Percentiles rank a stretch among this genome's conserved stretches.
Evolutionary conservation across 768 basidiomycete genomes (phyloP).

Genomic region (Nevesoporus exiguus): DNA sequence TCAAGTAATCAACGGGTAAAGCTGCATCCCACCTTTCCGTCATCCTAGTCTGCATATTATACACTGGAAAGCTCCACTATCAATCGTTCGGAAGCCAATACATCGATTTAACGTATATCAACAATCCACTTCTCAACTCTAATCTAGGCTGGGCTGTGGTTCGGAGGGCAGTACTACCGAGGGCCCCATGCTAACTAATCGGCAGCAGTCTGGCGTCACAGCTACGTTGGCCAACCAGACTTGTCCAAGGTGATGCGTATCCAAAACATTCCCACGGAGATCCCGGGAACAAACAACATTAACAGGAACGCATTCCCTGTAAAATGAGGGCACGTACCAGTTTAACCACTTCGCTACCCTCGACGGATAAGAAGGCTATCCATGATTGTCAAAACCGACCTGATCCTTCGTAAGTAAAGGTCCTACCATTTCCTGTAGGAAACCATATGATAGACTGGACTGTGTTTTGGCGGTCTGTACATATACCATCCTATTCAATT

Average conservation of each 20-base stretch:
- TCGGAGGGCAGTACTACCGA: conserved; percentile 39
- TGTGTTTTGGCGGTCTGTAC: conserved; percentile 41
- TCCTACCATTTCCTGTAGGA: conserved; percentile 44
- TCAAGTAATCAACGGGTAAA: neutral
- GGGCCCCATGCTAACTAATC: conserved; percentile 49
- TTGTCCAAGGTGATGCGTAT: conserved; percentile 41
- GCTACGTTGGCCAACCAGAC: conserved; percentile 49
- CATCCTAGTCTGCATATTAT: conserved; percentile 43
- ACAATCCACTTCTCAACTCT: conserved; percentile 52
- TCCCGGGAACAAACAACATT: conserved; percentile 32
- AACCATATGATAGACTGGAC: conserved; percentile 53
- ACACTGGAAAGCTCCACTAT: conserved; percentile 32
- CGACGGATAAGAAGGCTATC: conserved; percentile 50
- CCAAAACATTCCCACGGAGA: conserved; percentile 43
- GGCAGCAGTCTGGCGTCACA: conserved; percentile 43
- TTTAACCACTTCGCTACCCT: conserved; percentile 44
- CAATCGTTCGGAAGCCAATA: neutral
- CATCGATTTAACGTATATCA: conserved; percentile 32
- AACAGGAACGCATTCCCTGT: conserved; percentile 5
- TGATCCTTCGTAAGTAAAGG: conserved; percentile 1
- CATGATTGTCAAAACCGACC: conserved; percentile 11
- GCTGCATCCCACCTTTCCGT: conserved; percentile 40
- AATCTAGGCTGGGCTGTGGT: conserved; percentile 45
- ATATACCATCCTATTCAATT: conserved; percentile 44
- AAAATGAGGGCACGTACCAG: conserved; percentile 30